Conservation (phyloP, 148 eudicot species). For the Pouteria glomerata region DNA sequence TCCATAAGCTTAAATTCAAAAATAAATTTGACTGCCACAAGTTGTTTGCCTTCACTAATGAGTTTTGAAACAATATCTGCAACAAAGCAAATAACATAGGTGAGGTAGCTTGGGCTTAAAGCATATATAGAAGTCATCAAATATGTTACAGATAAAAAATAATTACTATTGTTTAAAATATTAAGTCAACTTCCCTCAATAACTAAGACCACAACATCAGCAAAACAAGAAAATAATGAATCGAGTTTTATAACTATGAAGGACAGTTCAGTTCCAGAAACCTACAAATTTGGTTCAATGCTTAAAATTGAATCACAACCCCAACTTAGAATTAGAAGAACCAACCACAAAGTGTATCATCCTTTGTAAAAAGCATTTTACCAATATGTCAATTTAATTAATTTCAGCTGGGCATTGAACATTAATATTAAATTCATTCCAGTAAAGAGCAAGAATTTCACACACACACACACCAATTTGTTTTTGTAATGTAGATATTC, state of each 20-base stretch:
- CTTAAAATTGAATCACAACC: background rate
- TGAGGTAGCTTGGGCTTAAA: background rate
- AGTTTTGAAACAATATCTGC: constrained; percentile 32
- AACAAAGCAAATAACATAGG: background rate
- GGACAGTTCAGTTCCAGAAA: background rate
- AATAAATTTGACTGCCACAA: constrained; percentile 32
- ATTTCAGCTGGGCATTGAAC: too few species aligned
- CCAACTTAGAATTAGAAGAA: background rate
- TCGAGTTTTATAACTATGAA: too few species aligned
- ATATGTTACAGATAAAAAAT: background rate
- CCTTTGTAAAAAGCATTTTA: background rate
- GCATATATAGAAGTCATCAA: background rate
- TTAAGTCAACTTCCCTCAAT: background rate
- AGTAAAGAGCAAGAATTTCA: too few species aligned
- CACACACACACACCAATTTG: too few species aligned
- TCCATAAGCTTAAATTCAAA: constrained; percentile 31
- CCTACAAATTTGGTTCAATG: background rate
- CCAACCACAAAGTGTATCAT: background rate
- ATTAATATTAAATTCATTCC: too few species aligned
- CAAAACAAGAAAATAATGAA: background rate
- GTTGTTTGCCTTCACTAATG: constrained; percentile 29
- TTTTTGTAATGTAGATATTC: too few species aligned
- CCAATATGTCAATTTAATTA: background rate
- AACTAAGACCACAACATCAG: background rate
- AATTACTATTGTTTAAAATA: background rate